Evolutionary conservation across 2,329 filamentous ascomycete genomes (phyloP).

Genomic region (Trichoderma endophyticum): DNA sequence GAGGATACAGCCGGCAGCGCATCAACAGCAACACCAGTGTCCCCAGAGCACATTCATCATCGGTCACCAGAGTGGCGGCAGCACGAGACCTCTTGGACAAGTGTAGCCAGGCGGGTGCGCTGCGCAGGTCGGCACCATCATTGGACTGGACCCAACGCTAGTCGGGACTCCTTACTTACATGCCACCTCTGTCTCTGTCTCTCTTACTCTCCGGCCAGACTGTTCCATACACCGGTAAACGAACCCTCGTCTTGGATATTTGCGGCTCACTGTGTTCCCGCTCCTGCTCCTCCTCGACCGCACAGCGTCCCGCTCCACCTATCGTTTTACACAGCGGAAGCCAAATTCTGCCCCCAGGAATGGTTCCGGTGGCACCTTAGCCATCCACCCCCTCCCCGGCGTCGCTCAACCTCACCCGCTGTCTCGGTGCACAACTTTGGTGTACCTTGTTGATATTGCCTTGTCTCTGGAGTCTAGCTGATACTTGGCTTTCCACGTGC

Average conservation of each 20-base stretch:
- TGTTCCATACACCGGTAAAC: conserved; percentile 1
- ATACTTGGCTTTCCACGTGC: conserved; percentile 36
- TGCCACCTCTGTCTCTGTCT: conserved; percentile 27
- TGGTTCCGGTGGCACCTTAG: conserved; percentile 37
- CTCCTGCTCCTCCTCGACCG: conserved; percentile 22
- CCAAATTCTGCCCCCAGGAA: conserved; percentile 29
- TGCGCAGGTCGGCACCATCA: conserved; percentile 14
- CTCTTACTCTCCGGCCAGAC: conserved; percentile 22
- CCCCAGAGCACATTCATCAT: background rate
- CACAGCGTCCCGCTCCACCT: conserved; percentile 25
- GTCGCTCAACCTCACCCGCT: conserved; percentile 30
- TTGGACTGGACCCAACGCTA: conserved; percentile 19
- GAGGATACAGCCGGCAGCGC: conserved; percentile 1
- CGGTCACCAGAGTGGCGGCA: conserved; percentile 13
- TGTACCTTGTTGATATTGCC: conserved; percentile 28
- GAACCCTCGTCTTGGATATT: conserved; percentile 20
- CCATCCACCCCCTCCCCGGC: conserved; percentile 33
- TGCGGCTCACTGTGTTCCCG: conserved; percentile 24
- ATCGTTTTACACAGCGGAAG: conserved; percentile 28
- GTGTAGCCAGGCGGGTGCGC: conserved; percentile 4
- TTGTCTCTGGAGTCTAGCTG: conserved; percentile 35
- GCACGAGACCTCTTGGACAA: conserved; percentile 11
- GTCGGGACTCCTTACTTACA: conserved; percentile 26
- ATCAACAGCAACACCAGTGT: conserved; percentile 9
- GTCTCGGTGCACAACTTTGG: conserved; percentile 28